Conservation (phyloP, 164 flowering plant genomes). For the Liquidambar formosana region DNA sequence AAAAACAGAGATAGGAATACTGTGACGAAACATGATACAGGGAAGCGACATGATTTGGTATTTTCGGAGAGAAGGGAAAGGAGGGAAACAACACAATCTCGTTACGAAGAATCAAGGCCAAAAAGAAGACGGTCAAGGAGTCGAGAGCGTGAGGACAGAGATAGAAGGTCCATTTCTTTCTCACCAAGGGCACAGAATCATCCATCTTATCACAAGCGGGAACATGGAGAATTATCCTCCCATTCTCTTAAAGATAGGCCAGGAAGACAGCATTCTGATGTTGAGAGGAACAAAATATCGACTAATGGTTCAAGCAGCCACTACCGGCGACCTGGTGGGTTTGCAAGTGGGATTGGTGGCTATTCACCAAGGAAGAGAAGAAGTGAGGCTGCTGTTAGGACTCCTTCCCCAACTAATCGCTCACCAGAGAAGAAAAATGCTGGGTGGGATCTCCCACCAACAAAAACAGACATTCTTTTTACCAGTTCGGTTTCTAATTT, state of each 20-base stretch:
- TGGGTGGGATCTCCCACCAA: constrained; percentile 83
- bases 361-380: constrained; percentile 97
- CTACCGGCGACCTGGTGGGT: constrained; percentile 45
- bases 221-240: constrained; percentile 39
- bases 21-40: constrained; percentile 37
- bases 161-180: constrained; percentile 51
- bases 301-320: constrained; percentile 58
- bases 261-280: constrained; percentile 47
- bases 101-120: constrained; percentile 44
- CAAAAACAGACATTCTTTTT: constrained; percentile 21
- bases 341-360: constrained; percentile 84
- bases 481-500: constrained; percentile 34
- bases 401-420: constrained; percentile 70
- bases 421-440: constrained; percentile 72
- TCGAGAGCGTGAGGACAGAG: constrained; percentile 30
- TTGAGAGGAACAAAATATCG: constrained; percentile 41
- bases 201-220: constrained; percentile 33
- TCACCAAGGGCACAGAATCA: constrained; percentile 59
- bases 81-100: constrained; percentile 39
- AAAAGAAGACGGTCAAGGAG: constrained; percentile 72
- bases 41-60: constrained; percentile 33
- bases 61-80: constrained; percentile 43
- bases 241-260: constrained; percentile 43
- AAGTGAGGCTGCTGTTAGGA: constrained; percentile 63
- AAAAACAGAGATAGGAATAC: constrained; percentile 29